These are phyloP conservation scores for Coffea canephora DNA, from an alignment of 257 asterid species.

Conservation along the genomic window DNA sequence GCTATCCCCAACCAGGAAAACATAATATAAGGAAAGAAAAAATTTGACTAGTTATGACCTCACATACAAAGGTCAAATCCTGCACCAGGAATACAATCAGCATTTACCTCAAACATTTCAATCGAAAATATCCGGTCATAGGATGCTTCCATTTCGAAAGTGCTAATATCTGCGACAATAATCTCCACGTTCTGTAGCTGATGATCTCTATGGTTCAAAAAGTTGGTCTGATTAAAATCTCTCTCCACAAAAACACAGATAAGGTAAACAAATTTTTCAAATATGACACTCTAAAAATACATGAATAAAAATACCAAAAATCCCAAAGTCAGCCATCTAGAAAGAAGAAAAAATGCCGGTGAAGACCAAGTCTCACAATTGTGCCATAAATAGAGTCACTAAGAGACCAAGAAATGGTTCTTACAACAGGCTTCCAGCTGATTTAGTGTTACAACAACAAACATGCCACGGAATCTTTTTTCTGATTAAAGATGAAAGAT, in stretches of 20 bases:
- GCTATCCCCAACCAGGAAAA: slow-evolving; percentile 39
- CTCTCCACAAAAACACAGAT: background rate
- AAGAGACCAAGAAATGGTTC: background rate
- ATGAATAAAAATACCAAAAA: no score
- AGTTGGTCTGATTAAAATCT: background rate
- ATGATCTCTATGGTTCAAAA: slow-evolving; percentile 41
- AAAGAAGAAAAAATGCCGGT: background rate
- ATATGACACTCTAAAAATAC: background rate
- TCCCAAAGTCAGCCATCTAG: background rate
- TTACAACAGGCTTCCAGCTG: background rate
- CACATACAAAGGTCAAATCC: background rate
- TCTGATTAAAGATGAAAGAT: background rate
- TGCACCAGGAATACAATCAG: background rate
- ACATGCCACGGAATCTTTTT: no score
- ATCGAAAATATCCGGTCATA: slow-evolving; percentile 87
- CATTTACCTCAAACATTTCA: slow-evolving; percentile 84
- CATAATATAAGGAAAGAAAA: background rate
- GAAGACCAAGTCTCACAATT: background rate
- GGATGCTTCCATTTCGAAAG: slow-evolving; percentile 76
- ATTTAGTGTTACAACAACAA: background rate
- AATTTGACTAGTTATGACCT: slow-evolving; percentile 7
- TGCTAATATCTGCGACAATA: slow-evolving; percentile 75
- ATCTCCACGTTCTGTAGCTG: slow-evolving; percentile 70
- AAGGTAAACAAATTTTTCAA: background rate
- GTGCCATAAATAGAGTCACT: no score